Evolutionary conservation across 768 basidiomycete genomes (phyloP).

Genomic region (Coprinellus aureogranulatus): DNA sequence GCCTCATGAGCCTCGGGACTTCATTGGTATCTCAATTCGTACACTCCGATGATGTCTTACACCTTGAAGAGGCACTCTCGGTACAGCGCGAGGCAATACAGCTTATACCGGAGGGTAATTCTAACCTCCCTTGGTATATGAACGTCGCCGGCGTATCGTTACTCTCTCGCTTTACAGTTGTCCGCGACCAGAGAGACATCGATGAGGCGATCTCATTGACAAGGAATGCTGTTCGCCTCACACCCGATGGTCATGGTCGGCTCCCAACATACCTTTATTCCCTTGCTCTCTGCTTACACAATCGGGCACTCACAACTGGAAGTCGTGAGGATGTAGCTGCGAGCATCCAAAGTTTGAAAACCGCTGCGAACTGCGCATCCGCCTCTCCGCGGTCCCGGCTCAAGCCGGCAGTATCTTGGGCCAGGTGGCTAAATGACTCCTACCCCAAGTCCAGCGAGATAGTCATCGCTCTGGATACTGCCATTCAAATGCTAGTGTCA

Average conservation of each 20-base stretch:
- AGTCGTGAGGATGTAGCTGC: neutral
- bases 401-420: neutral
- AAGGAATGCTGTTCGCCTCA: neutral
- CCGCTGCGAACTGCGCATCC: constrained; percentile 4
- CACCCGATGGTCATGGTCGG: neutral
- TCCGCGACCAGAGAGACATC: neutral
- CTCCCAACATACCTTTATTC: neutral
- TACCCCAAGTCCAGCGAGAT: neutral
- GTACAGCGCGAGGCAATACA: neutral
- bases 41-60: neutral
- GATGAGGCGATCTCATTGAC: neutral
- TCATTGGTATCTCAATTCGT: constrained; percentile 10
- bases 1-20: no score
- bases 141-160: neutral
- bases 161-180: neutral
- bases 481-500: neutral
- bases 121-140: neutral
- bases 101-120: neutral
- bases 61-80: neutral
- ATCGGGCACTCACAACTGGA: neutral
- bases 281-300: neutral
- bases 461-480: neutral
- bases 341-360: neutral
- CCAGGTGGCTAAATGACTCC: neutral
- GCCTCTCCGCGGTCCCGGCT: neutral